phyloP scores from a whole-genome alignment of 305 asterid species.

The Euphrasia arctica region DNA sequence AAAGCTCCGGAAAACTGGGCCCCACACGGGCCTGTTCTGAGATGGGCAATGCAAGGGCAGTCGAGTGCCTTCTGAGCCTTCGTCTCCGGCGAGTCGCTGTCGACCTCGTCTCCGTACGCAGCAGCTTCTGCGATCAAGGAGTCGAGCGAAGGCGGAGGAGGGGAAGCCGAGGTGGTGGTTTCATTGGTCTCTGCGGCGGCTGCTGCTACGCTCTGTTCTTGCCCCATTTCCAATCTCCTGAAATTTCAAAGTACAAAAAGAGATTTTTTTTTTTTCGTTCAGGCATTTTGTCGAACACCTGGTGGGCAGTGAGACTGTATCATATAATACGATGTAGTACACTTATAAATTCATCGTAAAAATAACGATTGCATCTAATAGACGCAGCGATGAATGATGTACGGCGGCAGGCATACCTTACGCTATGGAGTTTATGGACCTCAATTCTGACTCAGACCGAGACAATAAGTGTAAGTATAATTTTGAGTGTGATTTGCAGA shows the following conservation, averaged over 20 bases:
- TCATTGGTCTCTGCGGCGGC: slow-evolving; percentile 33
- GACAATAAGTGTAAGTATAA: no score
- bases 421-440: no score
- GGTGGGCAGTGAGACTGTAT: slow-evolving; percentile 11
- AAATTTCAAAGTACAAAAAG: background rate
- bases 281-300: slow-evolving; percentile 40
- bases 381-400: no score
- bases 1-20: slow-evolving; percentile 79
- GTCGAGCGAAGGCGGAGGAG: slow-evolving; percentile 50
- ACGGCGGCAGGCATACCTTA: no score
- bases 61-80: slow-evolving; percentile 83
- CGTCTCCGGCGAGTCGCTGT: slow-evolving; percentile 50
- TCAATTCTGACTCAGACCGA: no score
- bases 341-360: background rate
- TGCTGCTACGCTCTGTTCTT: slow-evolving; percentile 45
- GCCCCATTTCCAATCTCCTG: slow-evolving; percentile 54
- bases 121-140: slow-evolving; percentile 84
- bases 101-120: slow-evolving; percentile 61
- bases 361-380: background rate
- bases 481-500: no score
- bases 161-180: slow-evolving; percentile 28
- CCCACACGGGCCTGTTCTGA: slow-evolving; percentile 79
- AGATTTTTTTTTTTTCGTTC: background rate
- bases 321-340: background rate
- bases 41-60: slow-evolving; percentile 87